Evolutionary conservation across 345 rosid species (phyloP), one percentile per base, ranked within the genome.

Genomic region (Draba incana): DNA sequence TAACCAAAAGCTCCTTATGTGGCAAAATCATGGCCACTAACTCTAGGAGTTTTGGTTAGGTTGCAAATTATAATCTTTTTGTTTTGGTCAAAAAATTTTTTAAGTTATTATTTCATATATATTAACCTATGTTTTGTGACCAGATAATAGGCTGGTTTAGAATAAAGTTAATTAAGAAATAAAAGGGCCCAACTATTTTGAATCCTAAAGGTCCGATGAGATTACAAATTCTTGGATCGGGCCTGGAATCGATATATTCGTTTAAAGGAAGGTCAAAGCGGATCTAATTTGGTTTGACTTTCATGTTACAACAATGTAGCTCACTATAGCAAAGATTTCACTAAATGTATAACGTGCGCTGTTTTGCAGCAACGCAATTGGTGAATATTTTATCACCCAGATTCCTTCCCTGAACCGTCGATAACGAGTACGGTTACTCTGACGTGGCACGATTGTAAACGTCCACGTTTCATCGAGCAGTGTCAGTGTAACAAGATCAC

Each of bases 391-490:
- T 35, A 13, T 42, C 28, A 70, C 15, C 8, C 0, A 42, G 39
- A 23, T 62, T 52, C 14, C 11, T 3, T 37, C 1, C 27, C 51
- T 63, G 56, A 4, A 62, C 75, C 48, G 63, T 54, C 41, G 33
- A 62, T 71, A 3, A 46, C 1, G 43, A 39, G 7, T 15, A 10
- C 45, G 1, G n/a, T 64, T 0, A 13, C 9, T 8, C 5, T n/a
- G 44, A 47, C 70, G 58, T 71, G 70, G 35, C 58, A 15, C 2
- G n/a, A 72, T 72, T 70, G 0, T 4, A 56, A 11, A 41, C 50
- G 16, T 50, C 30, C 0, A 41, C 9, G 31, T 3, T 53, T 8
- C 27, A 37, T 30, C 47, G 2, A 35, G 16, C 42, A 35, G 69
- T 54, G 12, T 24, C 42, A 31, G 35, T 31, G 35, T 31, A 31